phyloP scores from a whole-genome alignment of 2,329 filamentous ascomycete genomes.

The Aspergillus sp. region DNA sequence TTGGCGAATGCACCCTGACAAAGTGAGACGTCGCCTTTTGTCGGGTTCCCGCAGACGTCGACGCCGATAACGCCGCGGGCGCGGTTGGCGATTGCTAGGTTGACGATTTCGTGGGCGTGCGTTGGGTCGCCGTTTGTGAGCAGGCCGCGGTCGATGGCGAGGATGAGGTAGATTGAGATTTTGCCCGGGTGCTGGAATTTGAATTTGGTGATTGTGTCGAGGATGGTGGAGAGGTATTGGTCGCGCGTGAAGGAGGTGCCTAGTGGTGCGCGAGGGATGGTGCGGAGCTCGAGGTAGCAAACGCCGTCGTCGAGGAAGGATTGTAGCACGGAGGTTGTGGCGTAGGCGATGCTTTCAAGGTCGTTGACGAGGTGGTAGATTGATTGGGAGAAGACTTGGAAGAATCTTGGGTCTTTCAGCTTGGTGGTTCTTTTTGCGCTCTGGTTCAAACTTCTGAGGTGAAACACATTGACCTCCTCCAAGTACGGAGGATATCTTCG shows the following conservation, averaged over 20 bases:
- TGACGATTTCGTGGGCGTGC: slow-evolving; percentile 66
- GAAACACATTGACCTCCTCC: not conserved
- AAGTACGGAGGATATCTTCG: not conserved
- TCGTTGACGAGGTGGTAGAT: slow-evolving; percentile 77
- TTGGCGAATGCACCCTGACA: slow-evolving; percentile 64
- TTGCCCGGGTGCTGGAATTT: slow-evolving; percentile 38
- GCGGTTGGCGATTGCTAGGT: slow-evolving; percentile 63
- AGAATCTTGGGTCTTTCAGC: slow-evolving; percentile 61
- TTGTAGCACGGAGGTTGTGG: slow-evolving; percentile 67
- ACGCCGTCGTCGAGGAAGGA: slow-evolving; percentile 74
- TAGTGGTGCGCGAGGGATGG: slow-evolving; percentile 71
- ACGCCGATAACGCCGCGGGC: slow-evolving; percentile 68
- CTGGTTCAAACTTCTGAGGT: too few relatives aligned
- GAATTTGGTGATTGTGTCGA: slow-evolving; percentile 64
- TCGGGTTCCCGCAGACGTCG: slow-evolving; percentile 79
- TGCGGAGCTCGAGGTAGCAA: slow-evolving; percentile 77
- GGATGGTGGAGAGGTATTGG: slow-evolving; percentile 68
- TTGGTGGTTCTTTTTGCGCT: not conserved
- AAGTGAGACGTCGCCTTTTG: slow-evolving; percentile 62
- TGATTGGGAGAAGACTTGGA: slow-evolving; percentile 76
- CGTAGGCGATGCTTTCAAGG: slow-evolving; percentile 60
- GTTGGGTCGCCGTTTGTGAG: slow-evolving; percentile 51
- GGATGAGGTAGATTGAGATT: slow-evolving; percentile 69
- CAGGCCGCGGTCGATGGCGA: slow-evolving; percentile 74
- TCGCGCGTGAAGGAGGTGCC: slow-evolving; percentile 60